Percentiles rank a stretch among this genome's conserved stretches.
These are phyloP conservation scores for Paxillus rubicundulus DNA, from an alignment of 768 basidiomycete genomes.

Conservation along the genomic window DNA sequence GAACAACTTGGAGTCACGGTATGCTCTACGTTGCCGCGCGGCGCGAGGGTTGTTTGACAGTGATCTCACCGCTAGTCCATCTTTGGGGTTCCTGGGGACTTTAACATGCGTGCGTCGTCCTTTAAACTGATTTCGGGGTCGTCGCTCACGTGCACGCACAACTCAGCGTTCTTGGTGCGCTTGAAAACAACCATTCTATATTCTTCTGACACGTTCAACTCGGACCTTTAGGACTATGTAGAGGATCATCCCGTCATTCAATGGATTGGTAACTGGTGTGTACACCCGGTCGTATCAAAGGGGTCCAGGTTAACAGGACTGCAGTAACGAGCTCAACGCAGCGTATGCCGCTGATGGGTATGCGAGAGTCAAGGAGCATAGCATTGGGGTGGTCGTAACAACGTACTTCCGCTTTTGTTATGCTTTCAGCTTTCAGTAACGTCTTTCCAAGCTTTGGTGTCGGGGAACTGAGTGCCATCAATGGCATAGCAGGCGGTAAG, in stretches of 20 bases:
- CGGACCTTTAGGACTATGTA: slow-evolving; percentile 64
- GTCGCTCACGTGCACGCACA: slow-evolving; percentile 1
- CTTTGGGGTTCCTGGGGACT: slow-evolving; percentile 88
- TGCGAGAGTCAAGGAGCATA: slow-evolving; percentile 76
- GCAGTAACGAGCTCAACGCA: slow-evolving; percentile 80
- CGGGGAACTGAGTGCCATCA: slow-evolving; percentile 87
- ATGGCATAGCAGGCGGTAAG: slow-evolving; percentile 75
- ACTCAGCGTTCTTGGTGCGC: slow-evolving; percentile 29
- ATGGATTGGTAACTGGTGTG: slow-evolving; percentile 86
- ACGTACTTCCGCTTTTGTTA: slow-evolving; percentile 46
- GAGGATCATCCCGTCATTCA: slow-evolving; percentile 75
- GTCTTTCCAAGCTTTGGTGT: slow-evolving; percentile 68
- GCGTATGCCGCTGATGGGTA: slow-evolving; percentile 94
- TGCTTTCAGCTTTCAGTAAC: neutral
- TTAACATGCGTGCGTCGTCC: slow-evolving; percentile 55
- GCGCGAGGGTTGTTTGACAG: neutral
- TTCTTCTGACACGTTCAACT: neutral
- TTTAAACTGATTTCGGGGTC: neutral
- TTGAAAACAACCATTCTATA: neutral
- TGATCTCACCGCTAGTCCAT: slow-evolving; percentile 47
- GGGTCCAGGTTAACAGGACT: neutral
- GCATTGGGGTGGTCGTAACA: slow-evolving; percentile 72
- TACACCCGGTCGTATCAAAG: neutral
- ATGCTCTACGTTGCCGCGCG: slow-evolving; percentile 11
- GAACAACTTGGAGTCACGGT: slow-evolving; percentile 66